These are phyloP conservation scores for Phytopythium montanum DNA, from an alignment of 352 stramenopile genomes.

Conservation along the genomic window DNA sequence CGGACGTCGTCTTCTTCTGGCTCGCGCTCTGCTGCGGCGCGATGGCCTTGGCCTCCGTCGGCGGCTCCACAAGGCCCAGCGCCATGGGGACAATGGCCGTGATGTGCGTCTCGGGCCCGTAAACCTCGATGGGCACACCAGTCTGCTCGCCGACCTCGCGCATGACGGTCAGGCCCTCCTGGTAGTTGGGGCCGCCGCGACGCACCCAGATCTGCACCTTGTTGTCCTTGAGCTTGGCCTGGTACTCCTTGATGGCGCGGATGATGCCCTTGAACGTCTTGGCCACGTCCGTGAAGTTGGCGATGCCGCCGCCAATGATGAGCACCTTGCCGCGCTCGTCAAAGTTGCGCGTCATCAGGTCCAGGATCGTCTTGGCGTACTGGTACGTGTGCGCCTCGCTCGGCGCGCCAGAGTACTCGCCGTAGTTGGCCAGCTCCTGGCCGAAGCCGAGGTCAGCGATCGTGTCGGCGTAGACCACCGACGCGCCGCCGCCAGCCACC, in stretches of 20 bases:
- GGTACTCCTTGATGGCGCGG: constrained; percentile 90
- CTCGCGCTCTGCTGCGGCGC: constrained; percentile 11
- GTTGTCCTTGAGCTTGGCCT: constrained; percentile 89
- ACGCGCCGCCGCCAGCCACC: constrained; percentile 95
- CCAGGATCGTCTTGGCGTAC: constrained; percentile 96
- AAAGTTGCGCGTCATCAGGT: constrained; percentile 93
- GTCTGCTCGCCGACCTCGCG: constrained; percentile 86
- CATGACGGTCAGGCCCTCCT: constrained; percentile 94
- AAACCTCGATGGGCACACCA: constrained; percentile 93
- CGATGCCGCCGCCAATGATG: constrained; percentile 97
- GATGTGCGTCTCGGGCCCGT: constrained; percentile 95
- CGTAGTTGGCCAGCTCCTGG: constrained; percentile 96
- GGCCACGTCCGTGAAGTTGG: constrained; percentile 98
- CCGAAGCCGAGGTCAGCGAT: constrained; percentile 94
- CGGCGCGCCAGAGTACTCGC: constrained; percentile 96
- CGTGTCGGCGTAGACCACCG: constrained; percentile 96
- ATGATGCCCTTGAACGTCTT: constrained; percentile 98
- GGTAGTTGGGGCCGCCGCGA: constrained; percentile 95
- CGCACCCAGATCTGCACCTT: constrained; percentile 95
- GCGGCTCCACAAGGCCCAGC: constrained; percentile 84
- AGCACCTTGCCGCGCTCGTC: constrained; percentile 93
- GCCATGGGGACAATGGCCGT: constrained; percentile 93
- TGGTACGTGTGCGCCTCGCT: constrained; percentile 96
- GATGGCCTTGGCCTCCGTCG: constrained; percentile 16
- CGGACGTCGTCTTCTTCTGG: constrained; percentile 21